Evolutionary conservation across 768 basidiomycete genomes (phyloP).

Genomic region (Collybiopsis confluens): DNA sequence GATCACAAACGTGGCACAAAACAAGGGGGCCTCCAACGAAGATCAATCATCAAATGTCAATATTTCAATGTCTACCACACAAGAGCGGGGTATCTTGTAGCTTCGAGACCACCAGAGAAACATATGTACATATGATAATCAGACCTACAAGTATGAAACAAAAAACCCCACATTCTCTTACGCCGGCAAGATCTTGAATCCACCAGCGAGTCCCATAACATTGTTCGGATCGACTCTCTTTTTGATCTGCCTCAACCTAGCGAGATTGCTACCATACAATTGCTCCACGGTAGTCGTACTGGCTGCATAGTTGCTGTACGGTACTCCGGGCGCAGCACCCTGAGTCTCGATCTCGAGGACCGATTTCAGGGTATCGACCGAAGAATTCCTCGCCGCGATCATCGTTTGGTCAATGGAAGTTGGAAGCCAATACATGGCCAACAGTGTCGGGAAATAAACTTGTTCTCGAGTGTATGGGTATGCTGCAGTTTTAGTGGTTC

Average conservation of each 20-base stretch:
- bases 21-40: too few relatives aligned
- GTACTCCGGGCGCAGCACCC: constrained; percentile 40
- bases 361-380: constrained; percentile 33
- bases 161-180: background rate
- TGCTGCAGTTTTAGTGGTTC: constrained; percentile 36
- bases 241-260: constrained; percentile 35
- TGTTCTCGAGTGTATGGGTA: constrained; percentile 28
- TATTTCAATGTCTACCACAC: too few relatives aligned
- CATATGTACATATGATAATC: too few relatives aligned
- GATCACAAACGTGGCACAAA: too few relatives aligned
- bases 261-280: constrained; percentile 49
- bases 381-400: constrained; percentile 33
- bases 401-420: constrained; percentile 34
- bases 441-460: constrained; percentile 39
- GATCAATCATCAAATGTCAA: too few relatives aligned
- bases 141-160: background rate
- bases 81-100: too few relatives aligned
- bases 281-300: constrained; percentile 41
- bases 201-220: constrained; percentile 66
- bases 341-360: constrained; percentile 32
- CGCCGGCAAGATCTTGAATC: constrained; percentile 48
- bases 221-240: constrained; percentile 46
- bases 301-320: constrained; percentile 47
- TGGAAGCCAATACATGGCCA: constrained; percentile 39
- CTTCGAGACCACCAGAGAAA: too few relatives aligned